phyloP scores from a whole-genome alignment of 148 eudicot species.

The Bassia scoparia region DNA sequence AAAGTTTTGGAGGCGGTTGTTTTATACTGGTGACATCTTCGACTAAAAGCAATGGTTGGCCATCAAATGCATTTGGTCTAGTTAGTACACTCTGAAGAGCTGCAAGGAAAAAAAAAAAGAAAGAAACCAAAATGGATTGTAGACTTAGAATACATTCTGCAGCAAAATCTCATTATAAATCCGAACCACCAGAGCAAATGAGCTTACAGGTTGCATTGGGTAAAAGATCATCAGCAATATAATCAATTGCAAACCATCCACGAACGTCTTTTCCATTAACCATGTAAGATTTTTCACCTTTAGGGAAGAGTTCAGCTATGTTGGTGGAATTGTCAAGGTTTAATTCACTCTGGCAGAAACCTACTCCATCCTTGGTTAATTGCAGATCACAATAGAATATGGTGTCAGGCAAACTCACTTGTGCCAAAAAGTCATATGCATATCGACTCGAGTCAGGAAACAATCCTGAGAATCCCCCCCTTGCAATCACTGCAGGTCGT shows the following conservation, averaged over 20 bases:
- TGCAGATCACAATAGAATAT: constrained; percentile 68
- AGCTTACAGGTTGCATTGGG: constrained; percentile 49
- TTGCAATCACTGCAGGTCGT: constrained; percentile 63
- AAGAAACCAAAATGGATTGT: not conserved
- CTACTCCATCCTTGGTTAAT: constrained; percentile 56
- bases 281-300: constrained; percentile 45
- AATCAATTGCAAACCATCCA: constrained; percentile 79
- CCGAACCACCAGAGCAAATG: not conserved
- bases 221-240: constrained; percentile 32
- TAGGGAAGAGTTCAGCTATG: constrained; percentile 36
- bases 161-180: not conserved
- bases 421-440: constrained; percentile 38
- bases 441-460: constrained; percentile 59
- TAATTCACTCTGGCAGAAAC: constrained; percentile 55
- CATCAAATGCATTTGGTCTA: constrained; percentile 53
- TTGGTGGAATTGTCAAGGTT: constrained; percentile 54
- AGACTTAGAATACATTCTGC: not conserved
- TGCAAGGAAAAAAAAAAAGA: constrained; percentile 32
- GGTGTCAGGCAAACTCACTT: constrained; percentile 41
- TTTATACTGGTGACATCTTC: constrained; percentile 26
- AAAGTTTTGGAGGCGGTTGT: constrained; percentile 36
- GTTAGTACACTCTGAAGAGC: constrained; percentile 55
- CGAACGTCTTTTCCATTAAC: constrained; percentile 52
- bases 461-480: constrained; percentile 83
- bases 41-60: constrained; percentile 20